Evolutionary conservation across 108 stramenopile species (phyloP), one percentile per base, ranked within the genome.

Genomic region (Fragilaria crotonensis): DNA sequence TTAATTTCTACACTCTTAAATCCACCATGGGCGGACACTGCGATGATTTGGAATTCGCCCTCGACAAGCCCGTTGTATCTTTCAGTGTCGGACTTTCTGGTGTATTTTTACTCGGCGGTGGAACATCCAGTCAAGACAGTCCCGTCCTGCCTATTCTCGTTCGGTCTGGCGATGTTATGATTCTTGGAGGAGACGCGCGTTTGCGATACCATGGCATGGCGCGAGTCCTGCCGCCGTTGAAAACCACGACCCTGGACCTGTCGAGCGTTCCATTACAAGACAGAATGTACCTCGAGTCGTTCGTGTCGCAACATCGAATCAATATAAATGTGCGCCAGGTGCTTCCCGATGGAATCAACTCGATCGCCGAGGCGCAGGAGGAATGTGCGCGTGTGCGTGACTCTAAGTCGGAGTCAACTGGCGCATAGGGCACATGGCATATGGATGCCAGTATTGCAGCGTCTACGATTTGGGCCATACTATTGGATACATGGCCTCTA

Each of bases 291-390:
- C 46, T 81, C 33, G 17, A 75, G 29, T 26, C 48, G 7, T 81
- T 66, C 46, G 52, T 81, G 36, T 17, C 21, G 9, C 28, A 60
- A 18, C 78, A 80, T 66, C 61, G 85, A 20, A 80, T 86, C 58
- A 86, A 86, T 47, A 72, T 86, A 48, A 86, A 86, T 50, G 60
- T 86, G 2, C 80, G 85, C 14, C 85, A 86, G 52, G 85, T 86
- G 0, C 47, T 70, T 17, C 62, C 36, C 11, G 67, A 68, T 45
- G 67, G 67, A 4, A 28, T 53, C 1, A 27, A 45, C 0, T 9
- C 45, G 2, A 51, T 67, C 36, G 18, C 7, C 11, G 36, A 41
- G 14, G 36, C 36, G 36, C 7, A 7, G 36, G 14, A 11, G 36
- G 14, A 41, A 14, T 11, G 36, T n/a, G n/a, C n/a, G n/a, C n/a